A percentile compares a stretch with the other conserved stretches of the same genome.
Evolutionary conservation across 2,329 filamentous ascomycete genomes (phyloP).

Genomic region (Daldinia eschscholtzii): DNA sequence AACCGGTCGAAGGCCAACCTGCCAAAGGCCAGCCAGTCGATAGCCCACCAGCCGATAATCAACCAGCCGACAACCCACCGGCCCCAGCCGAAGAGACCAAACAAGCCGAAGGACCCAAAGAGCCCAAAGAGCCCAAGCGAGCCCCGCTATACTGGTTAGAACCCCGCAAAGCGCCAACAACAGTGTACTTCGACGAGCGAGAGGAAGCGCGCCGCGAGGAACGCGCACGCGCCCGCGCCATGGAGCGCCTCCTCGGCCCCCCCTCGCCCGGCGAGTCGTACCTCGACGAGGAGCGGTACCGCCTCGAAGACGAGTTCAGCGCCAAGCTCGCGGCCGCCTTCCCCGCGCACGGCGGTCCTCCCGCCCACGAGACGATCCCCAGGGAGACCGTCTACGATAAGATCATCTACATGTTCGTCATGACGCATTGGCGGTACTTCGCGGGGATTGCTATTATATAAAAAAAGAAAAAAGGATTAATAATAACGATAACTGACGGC

Average conservation of each 20-base stretch:
- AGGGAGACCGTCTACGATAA: slow-evolving; percentile 57
- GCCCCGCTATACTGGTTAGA: neutral
- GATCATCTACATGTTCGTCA: slow-evolving; percentile 60
- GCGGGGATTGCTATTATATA: slow-evolving; percentile 38
- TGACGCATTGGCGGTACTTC: slow-evolving; percentile 58
- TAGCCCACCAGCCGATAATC: no score
- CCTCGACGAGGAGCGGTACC: neutral
- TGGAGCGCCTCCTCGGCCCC: neutral
- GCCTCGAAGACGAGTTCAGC: slow-evolving; percentile 1
- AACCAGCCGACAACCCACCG: no score
- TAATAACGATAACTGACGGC: no score
- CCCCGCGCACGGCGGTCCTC: slow-evolving; percentile 39
- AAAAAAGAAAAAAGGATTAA: no score
- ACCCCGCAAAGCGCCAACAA: neutral
- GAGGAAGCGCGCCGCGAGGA: slow-evolving; percentile 4
- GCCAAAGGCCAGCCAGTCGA: no score
- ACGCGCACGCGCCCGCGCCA: neutral
- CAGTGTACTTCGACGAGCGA: slow-evolving; percentile 5
- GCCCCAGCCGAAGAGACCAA: neutral
- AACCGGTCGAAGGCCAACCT: neutral
- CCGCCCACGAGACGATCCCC: slow-evolving; percentile 57
- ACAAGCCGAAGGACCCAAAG: neutral
- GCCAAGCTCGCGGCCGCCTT: neutral
- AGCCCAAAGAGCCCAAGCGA: neutral
- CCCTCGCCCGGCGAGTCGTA: neutral